Conservation (phyloP, 106 monocot species). For the Dendrobium nobile region DNA sequence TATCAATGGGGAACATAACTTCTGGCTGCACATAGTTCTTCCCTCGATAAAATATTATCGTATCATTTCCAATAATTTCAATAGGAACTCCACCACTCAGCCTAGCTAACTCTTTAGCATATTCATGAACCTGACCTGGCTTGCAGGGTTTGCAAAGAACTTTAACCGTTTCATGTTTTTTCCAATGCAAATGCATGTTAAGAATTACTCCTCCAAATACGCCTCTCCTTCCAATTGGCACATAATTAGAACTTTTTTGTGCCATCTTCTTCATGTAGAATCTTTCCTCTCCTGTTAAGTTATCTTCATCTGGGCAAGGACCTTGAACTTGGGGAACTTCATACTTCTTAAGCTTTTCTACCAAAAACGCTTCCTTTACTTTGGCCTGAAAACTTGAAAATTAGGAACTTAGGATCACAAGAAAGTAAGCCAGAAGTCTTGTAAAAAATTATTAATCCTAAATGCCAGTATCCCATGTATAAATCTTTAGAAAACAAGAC, state of each 20-base stretch:
- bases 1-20: conserved; percentile 95
- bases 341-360: conserved; percentile 85
- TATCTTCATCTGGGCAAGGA: conserved; percentile 50
- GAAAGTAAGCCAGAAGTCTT: not conserved
- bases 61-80: conserved; percentile 79
- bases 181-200: conserved; percentile 99
- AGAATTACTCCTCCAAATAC: conserved; percentile 87
- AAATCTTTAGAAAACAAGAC: not conserved
- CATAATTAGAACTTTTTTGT: conserved; percentile 96
- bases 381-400: conserved; percentile 50
- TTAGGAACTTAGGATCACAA: not conserved
- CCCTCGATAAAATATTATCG: conserved; percentile 89
- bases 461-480: not conserved
- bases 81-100: conserved; percentile 86
- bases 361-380: conserved; percentile 64
- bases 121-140: conserved; percentile 90
- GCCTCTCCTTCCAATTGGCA: conserved; percentile 81
- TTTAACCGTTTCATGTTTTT: conserved; percentile 98
- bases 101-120: conserved; percentile 78
- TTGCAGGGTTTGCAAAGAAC: conserved; percentile 96
- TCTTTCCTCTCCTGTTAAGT: conserved; percentile 72
- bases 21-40: conserved; percentile 88
- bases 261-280: conserved; percentile 94
- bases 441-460: not conserved
- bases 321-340: conserved; percentile 69